Base-by-base conservation (phyloP, 352 stramenopile species). In the Globisporangium megalacanthum region DNA sequence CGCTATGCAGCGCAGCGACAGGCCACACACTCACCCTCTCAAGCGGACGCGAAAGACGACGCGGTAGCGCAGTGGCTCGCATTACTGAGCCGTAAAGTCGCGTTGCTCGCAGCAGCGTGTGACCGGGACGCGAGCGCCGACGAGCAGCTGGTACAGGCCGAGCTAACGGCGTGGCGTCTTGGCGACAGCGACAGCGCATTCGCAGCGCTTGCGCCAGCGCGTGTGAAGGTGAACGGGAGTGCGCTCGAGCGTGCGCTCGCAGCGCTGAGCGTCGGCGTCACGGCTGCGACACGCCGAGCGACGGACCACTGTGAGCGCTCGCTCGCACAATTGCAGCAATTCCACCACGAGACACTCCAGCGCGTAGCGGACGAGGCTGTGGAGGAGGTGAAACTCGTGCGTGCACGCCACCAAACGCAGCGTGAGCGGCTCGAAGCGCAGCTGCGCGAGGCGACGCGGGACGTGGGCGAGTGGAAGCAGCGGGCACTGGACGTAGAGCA, bases 291-390 rank as follows among this genome's bases (percentile, higher is more conserved):
- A 29, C 62, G 51, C 6, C 59, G 66, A 7, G 73, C 80, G 49
- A 64, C 79, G 39, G 53, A 57, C 11, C 71, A 71, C 37, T 85
- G 81, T 49, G 75, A 86, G 49, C 56, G 61, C 31, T 69, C 75
- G 8, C 57, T 85, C 15, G 49, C 67, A n/a, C 69, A 86, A 56
- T 62, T 88, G 35, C 75, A 85, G 57, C 61, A 60, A 14, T 67
- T 78, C 46, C 78, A 88, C 44, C 68, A 86, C 29, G 70, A 81
- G 9, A 74, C 68, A 10, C 69, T 88, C 29, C 73, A 82, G 49
- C 65, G 60, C 48, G 75, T 85, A 0, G 68, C 83, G 17, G 64
- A 75, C 9, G 75, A 86, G 35, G 83, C 75, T 25, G 52, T 86
- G 37, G 49, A 64, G 1, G 75, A 88, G 49, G 57, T 88, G 11